Evolutionary conservation across 129 eudicot genomes (phyloP).

Genomic region (Saposhnikovia divaricata): DNA sequence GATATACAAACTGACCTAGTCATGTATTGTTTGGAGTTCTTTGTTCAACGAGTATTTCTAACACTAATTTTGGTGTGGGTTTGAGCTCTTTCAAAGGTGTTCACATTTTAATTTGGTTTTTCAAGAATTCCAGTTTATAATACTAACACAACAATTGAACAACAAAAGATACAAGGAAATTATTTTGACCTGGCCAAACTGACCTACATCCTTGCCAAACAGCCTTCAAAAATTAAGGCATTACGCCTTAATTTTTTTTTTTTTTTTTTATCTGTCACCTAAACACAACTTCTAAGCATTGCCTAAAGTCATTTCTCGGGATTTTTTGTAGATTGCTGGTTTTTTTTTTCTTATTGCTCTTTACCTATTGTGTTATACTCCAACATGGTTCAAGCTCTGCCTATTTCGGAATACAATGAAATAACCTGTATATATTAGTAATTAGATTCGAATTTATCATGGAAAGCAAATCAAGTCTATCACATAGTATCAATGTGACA

Average conservation of each 20-base stretch:
- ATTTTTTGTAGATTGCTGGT: not conserved
- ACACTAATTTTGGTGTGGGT: not conserved
- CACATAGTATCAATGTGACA: not conserved
- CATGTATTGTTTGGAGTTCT: not conserved
- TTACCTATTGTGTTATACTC: not conserved
- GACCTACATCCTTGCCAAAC: not conserved
- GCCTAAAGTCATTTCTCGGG: not conserved
- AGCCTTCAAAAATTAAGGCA: not conserved
- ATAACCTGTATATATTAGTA: not conserved
- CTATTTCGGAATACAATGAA: not conserved
- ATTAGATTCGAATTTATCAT: not conserved
- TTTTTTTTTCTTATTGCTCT: not conserved
- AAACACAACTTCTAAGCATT: not conserved
- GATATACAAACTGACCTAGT: not conserved
- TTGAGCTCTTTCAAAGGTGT: not conserved
- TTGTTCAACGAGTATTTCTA: not conserved
- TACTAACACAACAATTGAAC: not conserved
- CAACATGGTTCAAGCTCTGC: not conserved
- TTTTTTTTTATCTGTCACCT: not conserved
- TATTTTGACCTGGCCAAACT: not conserved
- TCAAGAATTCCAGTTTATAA: not conserved
- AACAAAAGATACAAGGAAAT: not conserved
- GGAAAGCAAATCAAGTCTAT: not conserved
- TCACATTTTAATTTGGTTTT: not conserved
- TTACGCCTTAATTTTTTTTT: not conserved